These are phyloP conservation scores for Ophiobolus disseminans DNA, from an alignment of 2,329 filamentous ascomycete genomes.

Conservation along the genomic window DNA sequence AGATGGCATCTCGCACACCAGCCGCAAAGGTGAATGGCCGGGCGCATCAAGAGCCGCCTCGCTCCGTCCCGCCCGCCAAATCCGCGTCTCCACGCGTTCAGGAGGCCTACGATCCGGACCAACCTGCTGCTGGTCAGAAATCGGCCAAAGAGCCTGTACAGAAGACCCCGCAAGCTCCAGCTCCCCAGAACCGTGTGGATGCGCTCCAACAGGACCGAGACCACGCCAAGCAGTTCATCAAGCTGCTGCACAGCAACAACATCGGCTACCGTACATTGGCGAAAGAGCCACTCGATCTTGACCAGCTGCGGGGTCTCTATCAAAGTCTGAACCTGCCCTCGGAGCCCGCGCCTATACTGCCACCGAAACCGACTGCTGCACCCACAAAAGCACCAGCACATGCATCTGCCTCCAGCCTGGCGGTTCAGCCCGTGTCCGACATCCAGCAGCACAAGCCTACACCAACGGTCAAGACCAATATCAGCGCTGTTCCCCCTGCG, in stretches of 20 bases:
- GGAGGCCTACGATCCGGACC: conserved; percentile 26
- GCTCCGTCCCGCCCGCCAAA: conserved; percentile 27
- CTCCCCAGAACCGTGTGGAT: conserved; percentile 10
- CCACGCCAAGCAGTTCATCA: conserved; percentile 46
- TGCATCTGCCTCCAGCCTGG: background rate
- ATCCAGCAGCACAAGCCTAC: conserved; percentile 16
- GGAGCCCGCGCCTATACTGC: conserved; percentile 31
- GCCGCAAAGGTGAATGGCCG: conserved; percentile 13
- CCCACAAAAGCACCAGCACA: conserved; percentile 10
- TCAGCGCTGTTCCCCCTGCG: conserved; percentile 11
- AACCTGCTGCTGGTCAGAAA: conserved; percentile 24
- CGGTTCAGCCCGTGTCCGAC: conserved; percentile 12
- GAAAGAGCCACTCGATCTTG: conserved; percentile 35
- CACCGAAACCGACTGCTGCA: conserved; percentile 18
- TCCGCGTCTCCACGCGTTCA: conserved; percentile 6
- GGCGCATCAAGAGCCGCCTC: conserved; percentile 23
- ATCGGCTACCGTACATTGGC: conserved; percentile 75
- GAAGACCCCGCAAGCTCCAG: conserved; percentile 8
- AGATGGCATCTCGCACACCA: conserved; percentile 19
- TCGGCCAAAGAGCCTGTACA: conserved; percentile 1
- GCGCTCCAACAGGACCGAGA: conserved; percentile 35
- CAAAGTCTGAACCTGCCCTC: conserved; percentile 38
- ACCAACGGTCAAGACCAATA: conserved; percentile 31
- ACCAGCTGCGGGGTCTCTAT: conserved; percentile 37
- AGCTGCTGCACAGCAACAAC: conserved; percentile 61